Percentiles rank a stretch among this genome's conserved stretches.
Conservation (phyloP, 345 rosid genomes). For the Eutrema japonicum region DNA sequence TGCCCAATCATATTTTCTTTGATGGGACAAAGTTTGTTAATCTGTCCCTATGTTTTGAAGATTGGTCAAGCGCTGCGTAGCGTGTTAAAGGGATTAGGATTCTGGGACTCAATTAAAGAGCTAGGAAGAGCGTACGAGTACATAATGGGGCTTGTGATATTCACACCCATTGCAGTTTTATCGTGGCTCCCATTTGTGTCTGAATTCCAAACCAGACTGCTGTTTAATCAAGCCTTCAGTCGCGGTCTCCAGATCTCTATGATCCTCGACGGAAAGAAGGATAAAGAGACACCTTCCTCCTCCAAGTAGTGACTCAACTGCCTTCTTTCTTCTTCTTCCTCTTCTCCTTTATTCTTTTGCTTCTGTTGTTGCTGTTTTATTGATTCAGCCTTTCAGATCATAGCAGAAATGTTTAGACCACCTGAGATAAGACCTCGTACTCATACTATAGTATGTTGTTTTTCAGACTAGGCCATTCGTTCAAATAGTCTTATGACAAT, state of each 20-base stretch:
- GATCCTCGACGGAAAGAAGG: constrained; percentile 74
- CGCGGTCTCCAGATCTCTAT: constrained; percentile 93
- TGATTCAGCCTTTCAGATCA: neutral
- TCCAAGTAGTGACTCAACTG: constrained; percentile 30
- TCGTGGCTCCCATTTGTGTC: constrained; percentile 92
- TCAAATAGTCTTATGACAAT: neutral
- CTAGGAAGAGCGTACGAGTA: constrained; percentile 88
- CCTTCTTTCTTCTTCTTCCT: neutral
- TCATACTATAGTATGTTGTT: neutral
- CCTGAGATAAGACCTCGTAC: neutral
- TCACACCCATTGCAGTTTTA: constrained; percentile 70
- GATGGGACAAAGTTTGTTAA: constrained; percentile 11
- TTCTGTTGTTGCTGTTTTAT: neutral
- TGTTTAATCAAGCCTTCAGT: constrained; percentile 95
- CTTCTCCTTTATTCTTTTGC: constrained; percentile 1
- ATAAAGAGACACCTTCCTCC: constrained; percentile 43
- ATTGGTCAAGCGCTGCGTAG: constrained; percentile 75
- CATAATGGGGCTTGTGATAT: constrained; percentile 71
- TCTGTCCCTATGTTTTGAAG: constrained; percentile 42
- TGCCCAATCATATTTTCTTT: neutral
- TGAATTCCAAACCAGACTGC: constrained; percentile 85
- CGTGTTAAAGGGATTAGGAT: constrained; percentile 52
- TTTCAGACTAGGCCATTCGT: constrained; percentile 24
- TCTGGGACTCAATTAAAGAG: constrained; percentile 90
- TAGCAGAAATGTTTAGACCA: constrained; percentile 9